These are phyloP conservation scores for Taiwanofungus camphoratus DNA, from an alignment of 1,284 basidiomycete genomes.

Conservation along the genomic window DNA sequence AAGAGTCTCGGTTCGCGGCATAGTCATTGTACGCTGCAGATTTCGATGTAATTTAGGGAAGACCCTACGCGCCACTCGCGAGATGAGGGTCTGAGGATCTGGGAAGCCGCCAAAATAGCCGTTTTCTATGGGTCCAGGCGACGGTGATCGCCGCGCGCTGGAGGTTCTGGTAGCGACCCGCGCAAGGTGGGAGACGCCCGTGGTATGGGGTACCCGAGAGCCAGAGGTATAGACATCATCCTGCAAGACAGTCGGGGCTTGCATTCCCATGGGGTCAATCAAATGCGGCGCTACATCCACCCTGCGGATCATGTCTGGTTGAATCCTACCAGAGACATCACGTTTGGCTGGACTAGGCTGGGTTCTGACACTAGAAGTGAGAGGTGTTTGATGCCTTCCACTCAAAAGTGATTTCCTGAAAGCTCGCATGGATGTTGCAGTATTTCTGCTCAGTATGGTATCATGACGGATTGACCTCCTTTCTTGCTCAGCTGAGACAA, in stretches of 20 bases:
- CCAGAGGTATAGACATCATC: too few relatives aligned
- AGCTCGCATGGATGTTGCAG: background rate
- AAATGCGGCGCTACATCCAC: constrained; percentile 68
- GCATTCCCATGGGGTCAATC: constrained; percentile 55
- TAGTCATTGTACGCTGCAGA: constrained; percentile 62
- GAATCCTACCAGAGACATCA: constrained; percentile 29
- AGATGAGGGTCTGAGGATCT: constrained; percentile 62
- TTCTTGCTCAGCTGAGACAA: constrained; percentile 45
- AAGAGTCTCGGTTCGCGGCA: constrained; percentile 69
- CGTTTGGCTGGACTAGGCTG: background rate
- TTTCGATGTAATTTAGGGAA: constrained; percentile 54
- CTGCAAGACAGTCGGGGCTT: constrained; percentile 6
- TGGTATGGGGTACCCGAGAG: background rate
- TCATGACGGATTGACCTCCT: constrained; percentile 12
- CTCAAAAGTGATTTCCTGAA: background rate
- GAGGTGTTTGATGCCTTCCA: background rate
- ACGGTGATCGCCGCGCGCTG: constrained; percentile 1
- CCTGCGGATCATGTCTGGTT: constrained; percentile 77
- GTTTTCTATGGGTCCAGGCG: background rate
- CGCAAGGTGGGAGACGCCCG: constrained; percentile 6
- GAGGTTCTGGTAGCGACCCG: constrained; percentile 10
- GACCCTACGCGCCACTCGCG: constrained; percentile 39
- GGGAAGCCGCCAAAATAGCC: constrained; percentile 80
- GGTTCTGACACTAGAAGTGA: background rate
- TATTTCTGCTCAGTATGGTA: background rate